A percentile compares a stretch with the other conserved stretches of the same genome.
Conservation (phyloP, 2,329 filamentous ascomycete species). For the Endoconidiophora polonica region DNA sequence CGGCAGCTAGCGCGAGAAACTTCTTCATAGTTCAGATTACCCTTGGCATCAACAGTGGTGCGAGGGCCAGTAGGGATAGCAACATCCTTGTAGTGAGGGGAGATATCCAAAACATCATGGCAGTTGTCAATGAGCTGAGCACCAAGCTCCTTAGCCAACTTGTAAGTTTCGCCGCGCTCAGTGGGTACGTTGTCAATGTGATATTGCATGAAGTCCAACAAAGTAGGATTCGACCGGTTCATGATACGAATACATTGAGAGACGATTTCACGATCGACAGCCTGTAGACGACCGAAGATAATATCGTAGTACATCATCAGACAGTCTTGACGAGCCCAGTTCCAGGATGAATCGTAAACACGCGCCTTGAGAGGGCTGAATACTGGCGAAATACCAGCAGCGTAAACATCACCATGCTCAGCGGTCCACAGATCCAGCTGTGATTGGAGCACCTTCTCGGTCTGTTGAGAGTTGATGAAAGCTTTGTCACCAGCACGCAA, state of each 20-base stretch:
- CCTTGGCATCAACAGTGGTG: constrained; percentile 80
- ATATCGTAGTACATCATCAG: constrained; percentile 99
- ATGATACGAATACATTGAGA: constrained; percentile 98
- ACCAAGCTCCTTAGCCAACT: constrained; percentile 90
- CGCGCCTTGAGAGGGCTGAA: constrained; percentile 90
- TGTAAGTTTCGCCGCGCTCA: constrained; percentile 90
- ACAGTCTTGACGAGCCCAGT: constrained; percentile 95
- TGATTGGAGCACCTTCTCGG: constrained; percentile 71
- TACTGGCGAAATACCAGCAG: constrained; percentile 79
- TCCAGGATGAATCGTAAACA: constrained; percentile 97
- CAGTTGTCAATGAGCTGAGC: constrained; percentile 94
- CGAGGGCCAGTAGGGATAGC: constrained; percentile 78
- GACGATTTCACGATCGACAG: constrained; percentile 92
- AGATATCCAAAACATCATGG: constrained; percentile 67
- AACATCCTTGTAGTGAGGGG: constrained; percentile 94
- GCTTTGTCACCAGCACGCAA: constrained; percentile 93
- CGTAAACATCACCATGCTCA: constrained; percentile 94
- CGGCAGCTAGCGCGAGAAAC: constrained; percentile 73
- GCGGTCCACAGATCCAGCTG: constrained; percentile 90
- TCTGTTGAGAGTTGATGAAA: constrained; percentile 67
- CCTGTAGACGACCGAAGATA: constrained; percentile 86
- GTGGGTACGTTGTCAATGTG: constrained; percentile 98
- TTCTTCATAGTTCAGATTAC: constrained; percentile 86
- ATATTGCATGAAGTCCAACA: constrained; percentile 98
- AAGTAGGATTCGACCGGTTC: constrained; percentile 92